A percentile compares a stretch with the other conserved stretches of the same genome.
phyloP scores from a whole-genome alignment of 352 stramenopile genomes.

The Pythium dissotocum region DNA sequence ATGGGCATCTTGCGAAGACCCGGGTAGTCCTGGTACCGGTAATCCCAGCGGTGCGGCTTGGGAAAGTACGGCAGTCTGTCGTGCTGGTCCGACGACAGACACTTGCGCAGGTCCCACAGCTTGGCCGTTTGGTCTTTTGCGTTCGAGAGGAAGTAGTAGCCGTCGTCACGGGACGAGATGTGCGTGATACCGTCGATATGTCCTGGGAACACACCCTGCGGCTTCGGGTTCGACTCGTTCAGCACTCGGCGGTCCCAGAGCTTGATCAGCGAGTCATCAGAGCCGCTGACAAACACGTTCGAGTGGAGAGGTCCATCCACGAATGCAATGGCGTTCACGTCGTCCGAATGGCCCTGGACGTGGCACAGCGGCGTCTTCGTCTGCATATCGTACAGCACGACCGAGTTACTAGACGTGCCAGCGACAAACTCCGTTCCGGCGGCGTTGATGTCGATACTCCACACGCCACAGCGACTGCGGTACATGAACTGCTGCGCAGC shows the following conservation, averaged over 20 bases:
- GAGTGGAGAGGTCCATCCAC: slow-evolving; percentile 77
- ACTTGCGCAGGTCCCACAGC: slow-evolving; percentile 86
- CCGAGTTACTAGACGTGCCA: slow-evolving; percentile 68
- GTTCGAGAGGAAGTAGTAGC: slow-evolving; percentile 90
- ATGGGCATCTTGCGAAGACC: slow-evolving; percentile 53
- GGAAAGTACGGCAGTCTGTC: slow-evolving; percentile 45
- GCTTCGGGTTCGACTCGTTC: slow-evolving; percentile 66
- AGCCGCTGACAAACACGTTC: slow-evolving; percentile 86
- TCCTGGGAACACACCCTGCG: slow-evolving; percentile 78
- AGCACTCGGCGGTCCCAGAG: slow-evolving; percentile 84
- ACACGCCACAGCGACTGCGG: slow-evolving; percentile 69
- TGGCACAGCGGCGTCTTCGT: slow-evolving; percentile 68
- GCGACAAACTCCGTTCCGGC: slow-evolving; percentile 81
- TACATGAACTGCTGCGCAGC: slow-evolving; percentile 10
- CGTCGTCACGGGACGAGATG: slow-evolving; percentile 81
- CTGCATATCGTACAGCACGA: slow-evolving; percentile 84
- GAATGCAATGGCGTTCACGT: slow-evolving; percentile 87
- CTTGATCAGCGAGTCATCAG: slow-evolving; percentile 84
- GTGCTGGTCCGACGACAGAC: slow-evolving; percentile 49
- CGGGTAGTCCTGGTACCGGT: slow-evolving; percentile 80
- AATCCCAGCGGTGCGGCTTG: slow-evolving; percentile 75
- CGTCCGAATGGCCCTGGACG: slow-evolving; percentile 67
- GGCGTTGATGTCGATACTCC: slow-evolving; percentile 77
- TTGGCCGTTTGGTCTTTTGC: slow-evolving; percentile 83
- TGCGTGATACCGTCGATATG: slow-evolving; percentile 84